Percentiles rank a stretch among this genome's conserved stretches.
Evolutionary conservation across 495 filamentous ascomycete species (phyloP).

Genomic region (Acidiella bohemica): DNA sequence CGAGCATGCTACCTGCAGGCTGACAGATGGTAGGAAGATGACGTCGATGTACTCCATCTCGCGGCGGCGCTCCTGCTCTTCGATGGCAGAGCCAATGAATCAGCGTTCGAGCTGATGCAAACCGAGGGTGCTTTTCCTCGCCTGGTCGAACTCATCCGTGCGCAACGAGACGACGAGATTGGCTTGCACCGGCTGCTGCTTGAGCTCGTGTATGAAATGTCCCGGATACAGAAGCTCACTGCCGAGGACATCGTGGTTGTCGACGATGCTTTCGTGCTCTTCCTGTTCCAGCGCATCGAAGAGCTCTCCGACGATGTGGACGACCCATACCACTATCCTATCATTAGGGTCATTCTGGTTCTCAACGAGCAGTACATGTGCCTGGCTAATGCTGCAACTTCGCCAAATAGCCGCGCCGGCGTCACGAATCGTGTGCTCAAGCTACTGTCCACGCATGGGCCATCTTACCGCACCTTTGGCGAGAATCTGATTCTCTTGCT

Average conservation of each 20-base stretch:
- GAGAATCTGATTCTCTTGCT: conserved; percentile 94
- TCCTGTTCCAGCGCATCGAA: conserved; percentile 82
- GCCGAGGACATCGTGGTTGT: conserved; percentile 61
- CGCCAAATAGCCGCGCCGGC: conserved; percentile 30
- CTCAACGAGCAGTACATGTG: conserved; percentile 99
- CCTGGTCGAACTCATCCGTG: conserved; percentile 67
- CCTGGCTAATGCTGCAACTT: conserved; percentile 38
- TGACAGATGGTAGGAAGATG: conserved; percentile 51
- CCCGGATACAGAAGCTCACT: conserved; percentile 70
- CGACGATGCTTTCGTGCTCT: conserved; percentile 72
- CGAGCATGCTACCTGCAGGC: not conserved
- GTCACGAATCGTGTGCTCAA: conserved; percentile 92
- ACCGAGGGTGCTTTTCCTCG: conserved; percentile 70
- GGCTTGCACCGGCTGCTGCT: conserved; percentile 69
- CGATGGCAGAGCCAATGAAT: conserved; percentile 69
- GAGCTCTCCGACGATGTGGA: conserved; percentile 73
- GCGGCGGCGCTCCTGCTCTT: conserved; percentile 80
- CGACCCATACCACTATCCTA: conserved; percentile 92
- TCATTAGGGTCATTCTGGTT: conserved; percentile 90
- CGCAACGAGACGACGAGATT: conserved; percentile 45
- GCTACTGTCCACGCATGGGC: conserved; percentile 62
- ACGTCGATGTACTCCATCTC: conserved; percentile 60
- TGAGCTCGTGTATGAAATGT: conserved; percentile 94
- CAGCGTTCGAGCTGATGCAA: conserved; percentile 74
- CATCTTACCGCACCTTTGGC: conserved; percentile 80